Percentiles rank a stretch among this genome's conserved stretches.
phyloP scores from a whole-genome alignment of 805 yeast genomes.

The Barnettozyma botsteinii region DNA sequence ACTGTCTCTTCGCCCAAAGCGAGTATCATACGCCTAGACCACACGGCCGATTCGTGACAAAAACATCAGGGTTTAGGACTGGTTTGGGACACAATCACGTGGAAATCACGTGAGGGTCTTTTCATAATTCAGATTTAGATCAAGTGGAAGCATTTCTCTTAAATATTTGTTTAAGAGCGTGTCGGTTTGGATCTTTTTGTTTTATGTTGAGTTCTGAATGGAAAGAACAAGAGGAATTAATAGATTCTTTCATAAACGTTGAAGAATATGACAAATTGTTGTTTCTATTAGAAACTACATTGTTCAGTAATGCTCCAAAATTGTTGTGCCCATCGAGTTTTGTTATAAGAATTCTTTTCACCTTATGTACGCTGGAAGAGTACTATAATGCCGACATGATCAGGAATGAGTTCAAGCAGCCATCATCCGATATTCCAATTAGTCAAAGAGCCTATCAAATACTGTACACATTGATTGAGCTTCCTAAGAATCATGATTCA shows the following conservation, averaged over 20 bases:
- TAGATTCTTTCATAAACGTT: slow-evolving; percentile 21
- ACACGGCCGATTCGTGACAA: no score
- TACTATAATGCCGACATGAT: slow-evolving; percentile 21
- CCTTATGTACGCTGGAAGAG: slow-evolving; percentile 31
- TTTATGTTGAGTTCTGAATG: slow-evolving; percentile 2
- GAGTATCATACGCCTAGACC: slow-evolving; percentile 24
- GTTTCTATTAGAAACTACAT: slow-evolving; percentile 28
- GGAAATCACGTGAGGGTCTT: no score
- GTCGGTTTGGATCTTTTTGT: background rate
- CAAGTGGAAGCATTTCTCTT: no score
- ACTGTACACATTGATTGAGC: slow-evolving; percentile 18
- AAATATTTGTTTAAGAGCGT: no score
- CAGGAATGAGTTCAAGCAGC: slow-evolving; percentile 23
- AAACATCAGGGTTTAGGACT: no score
- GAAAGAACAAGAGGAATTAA: slow-evolving; percentile 13
- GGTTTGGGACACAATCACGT: no score
- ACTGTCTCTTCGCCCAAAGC: slow-evolving; percentile 20
- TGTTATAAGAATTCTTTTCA: slow-evolving; percentile 30
- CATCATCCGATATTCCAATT: slow-evolving; percentile 25
- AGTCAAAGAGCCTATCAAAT: slow-evolving; percentile 30
- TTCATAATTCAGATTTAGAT: no score
- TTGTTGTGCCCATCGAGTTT: slow-evolving; percentile 30
- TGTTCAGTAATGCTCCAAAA: slow-evolving; percentile 21
- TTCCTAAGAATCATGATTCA: slow-evolving; percentile 7
- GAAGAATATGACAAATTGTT: slow-evolving; percentile 34